phyloP scores from a whole-genome alignment of 306 rosid genomes.

The Citrullus mucosospermus region DNA sequence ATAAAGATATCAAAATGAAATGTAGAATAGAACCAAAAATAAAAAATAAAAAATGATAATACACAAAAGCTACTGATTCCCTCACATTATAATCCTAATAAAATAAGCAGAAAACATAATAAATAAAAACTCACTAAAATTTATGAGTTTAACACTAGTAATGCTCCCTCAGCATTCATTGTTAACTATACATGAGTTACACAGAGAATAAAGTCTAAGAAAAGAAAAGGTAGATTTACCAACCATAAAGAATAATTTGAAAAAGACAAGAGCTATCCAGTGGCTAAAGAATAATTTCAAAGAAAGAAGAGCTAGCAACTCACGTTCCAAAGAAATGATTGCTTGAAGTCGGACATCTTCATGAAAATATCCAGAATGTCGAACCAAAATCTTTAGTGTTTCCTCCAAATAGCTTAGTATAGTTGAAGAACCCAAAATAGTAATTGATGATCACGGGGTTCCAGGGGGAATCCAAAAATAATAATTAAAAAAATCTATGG shows the following conservation, averaged over 20 bases:
- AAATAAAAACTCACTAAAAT: not conserved
- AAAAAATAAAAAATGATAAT: not conserved
- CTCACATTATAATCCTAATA: not conserved
- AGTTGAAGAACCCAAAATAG: constrained; percentile 30
- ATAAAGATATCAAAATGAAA: not conserved
- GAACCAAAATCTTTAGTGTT: constrained; percentile 65
- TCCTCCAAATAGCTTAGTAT: constrained; percentile 83
- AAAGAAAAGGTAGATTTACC: not conserved
- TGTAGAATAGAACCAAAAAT: not conserved
- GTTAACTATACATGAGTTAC: not conserved
- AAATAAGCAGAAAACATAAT: not conserved
- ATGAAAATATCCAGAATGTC: constrained; percentile 76
- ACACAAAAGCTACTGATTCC: not conserved
- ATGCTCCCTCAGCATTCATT: not conserved
- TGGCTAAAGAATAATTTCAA: not conserved
- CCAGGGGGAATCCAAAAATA: not conserved
- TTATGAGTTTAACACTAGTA: too few relatives aligned
- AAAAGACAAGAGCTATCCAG: not conserved
- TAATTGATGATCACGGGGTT: not conserved
- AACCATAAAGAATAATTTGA: not conserved
- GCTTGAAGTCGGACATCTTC: constrained; percentile 99
- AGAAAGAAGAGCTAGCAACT: constrained; percentile 21
- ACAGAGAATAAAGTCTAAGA: not conserved
- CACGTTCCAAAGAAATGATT: constrained; percentile 69
- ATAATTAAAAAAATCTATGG: not conserved